Base-by-base conservation (phyloP, 768 basidiomycete species). In the Crucibulum laeve region DNA sequence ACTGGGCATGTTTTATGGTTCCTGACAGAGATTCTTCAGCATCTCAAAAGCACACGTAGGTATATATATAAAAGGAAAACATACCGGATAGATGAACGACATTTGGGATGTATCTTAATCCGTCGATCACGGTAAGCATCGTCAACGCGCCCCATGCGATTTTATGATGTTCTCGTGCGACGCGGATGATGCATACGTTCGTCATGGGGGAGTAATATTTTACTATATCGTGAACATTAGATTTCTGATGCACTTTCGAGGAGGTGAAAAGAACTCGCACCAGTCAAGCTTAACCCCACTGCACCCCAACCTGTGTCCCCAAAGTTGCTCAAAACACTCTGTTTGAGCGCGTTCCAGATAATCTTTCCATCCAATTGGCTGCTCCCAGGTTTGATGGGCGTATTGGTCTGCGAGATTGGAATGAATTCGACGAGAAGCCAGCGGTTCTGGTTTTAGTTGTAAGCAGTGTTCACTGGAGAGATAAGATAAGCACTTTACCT, bases 381-480 rank as follows among this genome's bases (percentile, higher is more conserved):
- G 22, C 33, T 22, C 28, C 18, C 40, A 25, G 17, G 34, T 34
- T 50, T 25, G 41, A 21, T 18, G 42, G 40, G 45, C 15, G 48
- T 45, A 36, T 49, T 55, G 17, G 58, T 45, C 57, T 57, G 50
- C 17, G 64, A 59, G 6, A 76, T 59, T 1, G 73, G 66, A 26
- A 93, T 75, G 55, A 94, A 83, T 62, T 95, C 91, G 43, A 92
- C 82, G 24, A 95, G 79, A 8, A 94, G 63, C 87, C 91, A 92
- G 26, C 91, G 79, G 59, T 92, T 93, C 90, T 91, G 49, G 47
- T 50, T 26, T 36, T 41, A 32, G n/a, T n/a, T n/a, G n/a, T n/a
- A 37, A 44, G 41, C 22, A 46, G 34, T 38, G 26, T 11, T 6
- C 15, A 34, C 38, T 15, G 37, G 44, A 37, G 18, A 28, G 28